These are phyloP conservation scores for Trichoderma sp. DNA, from an alignment of 2,329 filamentous ascomycete genomes.

Conservation along the genomic window DNA sequence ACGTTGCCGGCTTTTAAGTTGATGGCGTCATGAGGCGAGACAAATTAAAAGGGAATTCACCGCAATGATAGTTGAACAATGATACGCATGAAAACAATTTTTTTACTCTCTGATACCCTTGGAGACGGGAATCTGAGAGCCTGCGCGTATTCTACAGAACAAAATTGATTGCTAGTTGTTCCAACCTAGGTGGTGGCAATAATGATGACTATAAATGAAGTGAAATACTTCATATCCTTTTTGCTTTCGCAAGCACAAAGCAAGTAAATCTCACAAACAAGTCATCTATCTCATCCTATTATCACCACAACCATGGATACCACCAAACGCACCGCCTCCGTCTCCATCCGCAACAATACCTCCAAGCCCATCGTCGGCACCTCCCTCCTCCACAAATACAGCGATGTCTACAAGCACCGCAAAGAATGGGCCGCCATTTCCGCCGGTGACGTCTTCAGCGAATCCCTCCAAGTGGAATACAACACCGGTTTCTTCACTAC, in stretches of 20 bases:
- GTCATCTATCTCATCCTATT: not conserved
- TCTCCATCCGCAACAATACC: conserved; percentile 21
- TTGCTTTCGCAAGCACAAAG: not conserved
- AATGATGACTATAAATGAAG: not conserved
- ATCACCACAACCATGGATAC: not conserved
- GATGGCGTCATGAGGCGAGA: not conserved
- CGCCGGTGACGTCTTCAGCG: not conserved
- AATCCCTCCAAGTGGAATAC: conserved; percentile 19
- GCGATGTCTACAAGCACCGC: conserved; percentile 21
- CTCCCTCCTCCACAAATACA: conserved; percentile 22
- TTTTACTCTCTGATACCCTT: not conserved
- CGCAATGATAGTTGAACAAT: not conserved
- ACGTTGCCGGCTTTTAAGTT: not conserved
- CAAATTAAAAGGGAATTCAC: not conserved
- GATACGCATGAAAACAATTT: not conserved
- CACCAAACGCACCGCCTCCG: conserved; percentile 16
- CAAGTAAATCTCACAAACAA: not conserved
- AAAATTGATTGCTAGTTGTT: not conserved
- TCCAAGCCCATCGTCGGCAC: conserved; percentile 10
- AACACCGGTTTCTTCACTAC: conserved; percentile 23
- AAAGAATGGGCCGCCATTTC: conserved; percentile 17
- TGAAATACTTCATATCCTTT: not conserved
- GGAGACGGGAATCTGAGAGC: not conserved
- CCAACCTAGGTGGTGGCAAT: not conserved
- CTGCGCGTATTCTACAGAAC: not conserved